Evolutionary conservation across 1,284 basidiomycete species (phyloP), one percentile per base, ranked within the genome.

Genomic region (Ustilago vetiveriae): DNA sequence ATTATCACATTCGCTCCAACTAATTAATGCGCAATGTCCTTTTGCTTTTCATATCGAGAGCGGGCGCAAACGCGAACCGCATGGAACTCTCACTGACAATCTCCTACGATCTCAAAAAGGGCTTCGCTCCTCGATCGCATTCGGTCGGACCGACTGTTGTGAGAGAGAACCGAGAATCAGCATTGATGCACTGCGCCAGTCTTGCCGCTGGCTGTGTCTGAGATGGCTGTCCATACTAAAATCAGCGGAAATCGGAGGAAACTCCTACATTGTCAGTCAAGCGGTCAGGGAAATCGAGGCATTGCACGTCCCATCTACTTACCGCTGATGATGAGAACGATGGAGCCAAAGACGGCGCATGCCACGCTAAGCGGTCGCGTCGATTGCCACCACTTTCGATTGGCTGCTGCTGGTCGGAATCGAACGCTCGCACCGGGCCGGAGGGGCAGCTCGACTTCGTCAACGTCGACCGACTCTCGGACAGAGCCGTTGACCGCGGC

Each of bases 301-400:
- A 26, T 13, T 6, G 23, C 6, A 16, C 19, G 8, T 8, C 19
- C 1, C 5, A 24, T 2, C 7, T 26, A 57, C 65, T 49, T 43
- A 68, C 65, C 58, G 27, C 67, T 70, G 43, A 79, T 72, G 52
- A 75, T 46, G n/a, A 81, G 62, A 5, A 81, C 78, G 4, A 76
- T 35, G 16, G 68, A 53, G 10, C 79, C 79, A 52, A 81, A 81
- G 42, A 75, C 42, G 43, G 79, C 75, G n/a, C 74, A 76, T 3
- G 58, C 63, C 16, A 75, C 69, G 23, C 78, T 80, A 14, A 80
- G 66, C 24, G 79, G 75, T 33, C 74, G 67, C 17, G 78, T 81
- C 10, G 72, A 74, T 45, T 75, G 65, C 75, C 75, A 80, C 79
- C 79, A 81, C 37, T 67, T 74, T 37, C 72, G 58, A 36, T 70